Conservation (phyloP, 352 stramenopile species). For the Blastocystis sp. region DNA sequence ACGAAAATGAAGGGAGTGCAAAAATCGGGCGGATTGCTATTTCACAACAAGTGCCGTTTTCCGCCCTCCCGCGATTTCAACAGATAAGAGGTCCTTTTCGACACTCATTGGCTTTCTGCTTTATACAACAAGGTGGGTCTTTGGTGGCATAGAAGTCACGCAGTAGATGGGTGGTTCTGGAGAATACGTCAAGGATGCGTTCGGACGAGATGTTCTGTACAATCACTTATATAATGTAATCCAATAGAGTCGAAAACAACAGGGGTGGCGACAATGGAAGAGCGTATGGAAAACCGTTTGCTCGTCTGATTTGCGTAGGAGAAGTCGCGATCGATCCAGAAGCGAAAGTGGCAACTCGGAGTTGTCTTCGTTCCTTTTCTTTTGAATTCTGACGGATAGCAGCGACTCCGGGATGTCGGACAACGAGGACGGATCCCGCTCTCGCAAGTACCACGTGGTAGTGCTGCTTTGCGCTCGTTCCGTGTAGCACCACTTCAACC, state of each 20-base stretch:
- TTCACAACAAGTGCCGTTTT: conserved; percentile 13
- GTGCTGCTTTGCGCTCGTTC: neutral
- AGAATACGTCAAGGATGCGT: conserved; percentile 58
- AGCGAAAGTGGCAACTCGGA: neutral
- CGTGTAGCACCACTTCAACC: neutral
- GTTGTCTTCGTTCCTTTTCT: neutral
- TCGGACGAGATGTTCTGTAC: conserved; percentile 64
- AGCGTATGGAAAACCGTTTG: neutral
- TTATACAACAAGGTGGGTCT: neutral
- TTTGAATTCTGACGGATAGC: neutral
- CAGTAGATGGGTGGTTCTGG: conserved; percentile 12
- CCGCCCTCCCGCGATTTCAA: neutral
- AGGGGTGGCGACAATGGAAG: neutral
- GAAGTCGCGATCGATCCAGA: neutral
- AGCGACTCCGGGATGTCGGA: neutral
- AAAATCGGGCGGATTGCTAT: neutral
- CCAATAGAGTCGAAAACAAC: neutral
- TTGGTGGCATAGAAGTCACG: neutral
- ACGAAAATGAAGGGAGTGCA: neutral
- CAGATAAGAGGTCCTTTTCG: neutral
- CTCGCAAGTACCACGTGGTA: neutral
- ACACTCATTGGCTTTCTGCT: neutral
- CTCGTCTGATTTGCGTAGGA: neutral
- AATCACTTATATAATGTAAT: no score
- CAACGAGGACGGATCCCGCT: neutral